phyloP scores from a whole-genome alignment of 2,329 filamentous ascomycete species.

The Aspergillus ochraceoroseus region DNA sequence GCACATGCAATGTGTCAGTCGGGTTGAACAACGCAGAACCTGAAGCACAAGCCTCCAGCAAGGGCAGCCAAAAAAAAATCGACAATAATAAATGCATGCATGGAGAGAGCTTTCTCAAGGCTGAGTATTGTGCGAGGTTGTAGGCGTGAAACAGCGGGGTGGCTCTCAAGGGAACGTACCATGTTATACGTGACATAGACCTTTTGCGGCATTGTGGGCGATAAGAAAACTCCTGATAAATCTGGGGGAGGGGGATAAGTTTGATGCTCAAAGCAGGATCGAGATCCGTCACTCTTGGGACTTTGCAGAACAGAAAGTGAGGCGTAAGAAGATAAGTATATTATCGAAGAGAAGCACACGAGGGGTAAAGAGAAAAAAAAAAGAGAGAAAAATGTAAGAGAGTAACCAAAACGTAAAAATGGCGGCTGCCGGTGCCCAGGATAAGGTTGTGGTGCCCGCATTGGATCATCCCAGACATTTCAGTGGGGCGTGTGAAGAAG shows the following conservation, averaged over 20 bases:
- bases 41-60: not conserved
- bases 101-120: too few species aligned
- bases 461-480: constrained; percentile 4
- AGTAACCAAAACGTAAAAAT: constrained; percentile 3
- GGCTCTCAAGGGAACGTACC: constrained; percentile 50
- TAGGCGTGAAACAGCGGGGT: not conserved
- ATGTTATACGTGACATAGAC: constrained; percentile 89
- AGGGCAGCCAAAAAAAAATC: not conserved
- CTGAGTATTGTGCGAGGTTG: too few species aligned
- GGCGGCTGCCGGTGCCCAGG: not conserved
- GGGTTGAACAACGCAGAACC: not conserved
- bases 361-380: constrained; percentile 13
- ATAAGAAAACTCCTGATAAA: constrained; percentile 2
- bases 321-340: not conserved
- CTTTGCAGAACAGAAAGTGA: not conserved
- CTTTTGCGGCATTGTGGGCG: constrained; percentile 68
- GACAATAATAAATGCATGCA: not conserved
- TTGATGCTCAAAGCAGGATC: not conserved
- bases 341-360: constrained; percentile 6
- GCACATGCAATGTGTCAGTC: constrained; percentile 16
- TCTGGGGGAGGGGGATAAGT: constrained; percentile 1
- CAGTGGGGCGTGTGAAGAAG: constrained; percentile 3
- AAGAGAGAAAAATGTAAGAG: constrained; percentile 8
- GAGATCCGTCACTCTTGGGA: not conserved
- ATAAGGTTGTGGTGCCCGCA: constrained; percentile 12